Percentiles rank a stretch among this genome's conserved stretches.
phyloP scores from a whole-genome alignment of 106 monocot genomes.

The Acanthochlamys bracteata region DNA sequence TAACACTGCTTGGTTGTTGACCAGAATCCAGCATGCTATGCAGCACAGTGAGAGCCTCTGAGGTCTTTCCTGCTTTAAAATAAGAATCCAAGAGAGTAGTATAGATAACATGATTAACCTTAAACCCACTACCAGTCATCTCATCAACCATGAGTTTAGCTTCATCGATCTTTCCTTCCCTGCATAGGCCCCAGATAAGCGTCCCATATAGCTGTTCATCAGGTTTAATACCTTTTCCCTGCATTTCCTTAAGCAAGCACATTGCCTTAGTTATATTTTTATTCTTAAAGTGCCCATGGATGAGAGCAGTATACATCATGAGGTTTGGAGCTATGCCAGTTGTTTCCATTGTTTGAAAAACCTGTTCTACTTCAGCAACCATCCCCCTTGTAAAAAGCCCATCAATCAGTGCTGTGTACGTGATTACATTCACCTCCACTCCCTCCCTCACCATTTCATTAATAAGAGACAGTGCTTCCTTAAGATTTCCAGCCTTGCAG shows the following conservation, averaged over 20 bases:
- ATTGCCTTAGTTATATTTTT: conserved; percentile 43
- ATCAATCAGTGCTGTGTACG: conserved; percentile 67
- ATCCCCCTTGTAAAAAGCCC: conserved; percentile 69
- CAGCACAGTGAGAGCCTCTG: conserved; percentile 54
- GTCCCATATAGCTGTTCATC: conserved; percentile 66
- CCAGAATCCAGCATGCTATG: conserved; percentile 52
- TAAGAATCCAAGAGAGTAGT: conserved; percentile 61
- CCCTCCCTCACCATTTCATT: conserved; percentile 56
- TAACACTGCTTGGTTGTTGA: conserved; percentile 35
- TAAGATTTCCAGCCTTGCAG: conserved; percentile 51
- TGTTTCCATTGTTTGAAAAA: conserved; percentile 45
- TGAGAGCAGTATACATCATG: conserved; percentile 56
- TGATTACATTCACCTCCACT: conserved; percentile 55
- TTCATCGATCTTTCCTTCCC: conserved; percentile 49
- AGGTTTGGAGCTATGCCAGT: conserved; percentile 39
- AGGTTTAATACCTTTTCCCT: conserved; percentile 37
- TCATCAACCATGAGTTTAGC: conserved; percentile 38
- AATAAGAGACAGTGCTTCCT: conserved; percentile 41
- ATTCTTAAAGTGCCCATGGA: conserved; percentile 61
- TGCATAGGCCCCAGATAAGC: conserved; percentile 63
- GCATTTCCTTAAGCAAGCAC: conserved; percentile 49
- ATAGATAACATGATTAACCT: conserved; percentile 71
- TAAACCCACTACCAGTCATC: conserved; percentile 40
- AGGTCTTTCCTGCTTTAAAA: conserved; percentile 54
- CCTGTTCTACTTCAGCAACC: conserved; percentile 57